Percentiles rank a stretch among this genome's conserved stretches.
phyloP scores from a whole-genome alignment of 495 filamentous ascomycete genomes.

The Aspergillus kassunensis region DNA sequence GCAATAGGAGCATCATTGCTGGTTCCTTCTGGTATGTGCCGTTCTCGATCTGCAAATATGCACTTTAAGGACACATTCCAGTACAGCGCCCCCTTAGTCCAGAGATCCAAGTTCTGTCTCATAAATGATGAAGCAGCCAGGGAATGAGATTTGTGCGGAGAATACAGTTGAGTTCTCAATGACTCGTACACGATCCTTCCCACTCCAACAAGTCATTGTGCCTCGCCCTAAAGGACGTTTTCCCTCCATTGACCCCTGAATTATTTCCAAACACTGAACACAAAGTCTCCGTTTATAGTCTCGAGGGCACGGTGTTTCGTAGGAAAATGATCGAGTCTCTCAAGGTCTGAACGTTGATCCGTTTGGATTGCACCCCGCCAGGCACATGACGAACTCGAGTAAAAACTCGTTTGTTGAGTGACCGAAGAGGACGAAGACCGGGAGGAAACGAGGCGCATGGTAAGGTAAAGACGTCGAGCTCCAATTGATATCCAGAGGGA shows the following conservation, averaged over 20 bases:
- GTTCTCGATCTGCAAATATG: slow-evolving; percentile 18
- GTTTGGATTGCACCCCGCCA: background rate
- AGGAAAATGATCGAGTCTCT: background rate
- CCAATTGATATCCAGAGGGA: slow-evolving; percentile 8
- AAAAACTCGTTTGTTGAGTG: background rate
- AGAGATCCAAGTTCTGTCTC: slow-evolving; percentile 6
- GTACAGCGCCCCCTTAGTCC: slow-evolving; percentile 14
- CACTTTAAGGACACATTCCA: slow-evolving; percentile 13
- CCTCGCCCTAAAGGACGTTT: background rate
- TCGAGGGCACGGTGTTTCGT: background rate
- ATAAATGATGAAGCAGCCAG: slow-evolving; percentile 1
- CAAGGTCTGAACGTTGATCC: slow-evolving; percentile 6
- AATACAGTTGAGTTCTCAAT: background rate
- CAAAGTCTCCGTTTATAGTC: slow-evolving; percentile 3
- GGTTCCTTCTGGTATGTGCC: slow-evolving; percentile 12
- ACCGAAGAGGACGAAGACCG: background rate
- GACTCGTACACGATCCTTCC: slow-evolving; percentile 1
- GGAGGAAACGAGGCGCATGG: background rate
- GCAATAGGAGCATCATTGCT: slow-evolving; percentile 11
- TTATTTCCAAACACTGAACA: slow-evolving; percentile 4
- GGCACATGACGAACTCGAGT: background rate
- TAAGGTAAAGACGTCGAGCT: background rate
- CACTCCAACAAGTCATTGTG: slow-evolving; percentile 6
- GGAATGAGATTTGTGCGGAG: slow-evolving; percentile 5
- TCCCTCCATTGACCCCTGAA: background rate